Base-by-base conservation (phyloP, 768 basidiomycete genomes). In the Suillus subalutaceus region DNA sequence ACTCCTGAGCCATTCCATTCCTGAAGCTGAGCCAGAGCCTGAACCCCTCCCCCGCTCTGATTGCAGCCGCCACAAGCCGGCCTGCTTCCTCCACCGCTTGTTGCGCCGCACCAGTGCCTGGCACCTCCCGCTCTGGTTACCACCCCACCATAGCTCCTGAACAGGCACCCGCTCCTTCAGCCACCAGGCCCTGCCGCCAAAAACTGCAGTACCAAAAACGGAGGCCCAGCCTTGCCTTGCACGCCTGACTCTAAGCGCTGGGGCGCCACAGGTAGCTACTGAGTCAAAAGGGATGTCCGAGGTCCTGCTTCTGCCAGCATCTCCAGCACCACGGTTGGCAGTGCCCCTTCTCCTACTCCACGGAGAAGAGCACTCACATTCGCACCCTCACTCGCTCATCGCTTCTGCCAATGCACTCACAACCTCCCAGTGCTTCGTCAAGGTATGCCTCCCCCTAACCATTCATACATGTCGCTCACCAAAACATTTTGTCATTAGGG, bases 161-260 rank as follows among this genome's bases (percentile, higher is more conserved):
- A 37, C 65, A 72, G 35, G 48, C 72, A 32, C 72, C 82, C 9
- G 67, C 79, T 10, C 73, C 72, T n/a, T 23, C 72, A 67, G 32
- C 65, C 71, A 1, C 72, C 81, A n/a, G 71, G 86, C 43, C 72
- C 81, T 8, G 73, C 77, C n/a, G 12, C 79, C 83, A 7, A 83
- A 82, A 23, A 78, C 85, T 13, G 78, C 86, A 13, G 79, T 71
- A 16, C 93, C 92, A 18, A 91, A 92, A 75, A 91, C 91, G 0
- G 97, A 96, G 96, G 96, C n/a, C 96, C 0, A 92, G 90, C 65
- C 87, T 97, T 55, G 96, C 96, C n/a, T n/a, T 56, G 95, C 96
- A n/a, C 48, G 77, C 90, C 23, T n/a, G 91, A 92, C 73, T 78
- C 85, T 18, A 90, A 89, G 73, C 93, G 91, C 75, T 97, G 95